Evolutionary conservation across 2,329 filamentous ascomycete genomes (phyloP).

Genomic region (Hymenoscyphus infarciens): DNA sequence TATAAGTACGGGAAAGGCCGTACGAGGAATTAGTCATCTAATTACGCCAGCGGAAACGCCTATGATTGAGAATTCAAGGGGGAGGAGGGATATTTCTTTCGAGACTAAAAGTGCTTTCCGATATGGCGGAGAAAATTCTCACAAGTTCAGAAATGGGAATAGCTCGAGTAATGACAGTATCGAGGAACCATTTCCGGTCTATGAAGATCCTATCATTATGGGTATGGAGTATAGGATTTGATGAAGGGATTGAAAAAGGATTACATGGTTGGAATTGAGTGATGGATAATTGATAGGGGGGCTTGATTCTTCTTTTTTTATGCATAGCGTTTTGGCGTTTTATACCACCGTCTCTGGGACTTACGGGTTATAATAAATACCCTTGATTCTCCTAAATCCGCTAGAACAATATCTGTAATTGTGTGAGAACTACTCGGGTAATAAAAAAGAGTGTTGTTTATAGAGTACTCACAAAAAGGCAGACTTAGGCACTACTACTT

Average conservation of each 20-base stretch:
- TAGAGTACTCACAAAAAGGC: too few species aligned
- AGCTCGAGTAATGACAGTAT: neutral
- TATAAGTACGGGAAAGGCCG: conserved; percentile 5
- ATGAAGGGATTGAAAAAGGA: neutral
- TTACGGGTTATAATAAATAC: too few species aligned
- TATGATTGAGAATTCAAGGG: neutral
- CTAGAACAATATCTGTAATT: too few species aligned
- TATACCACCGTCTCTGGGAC: neutral
- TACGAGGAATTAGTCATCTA: neutral
- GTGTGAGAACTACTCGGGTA: too few species aligned
- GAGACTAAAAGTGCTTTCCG: conserved; percentile 1
- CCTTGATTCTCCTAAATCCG: too few species aligned
- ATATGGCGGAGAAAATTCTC: neutral
- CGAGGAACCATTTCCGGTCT: conserved; percentile 3
- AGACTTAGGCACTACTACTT: too few species aligned
- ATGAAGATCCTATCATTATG: neutral
- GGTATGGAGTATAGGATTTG: neutral
- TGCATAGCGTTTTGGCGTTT: conserved; percentile 2
- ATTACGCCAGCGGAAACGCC: conserved; percentile 8
- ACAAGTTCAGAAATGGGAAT: too few species aligned
- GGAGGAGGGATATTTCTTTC: neutral
- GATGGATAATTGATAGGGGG: neutral
- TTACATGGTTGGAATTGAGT: neutral
- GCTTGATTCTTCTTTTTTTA: neutral
- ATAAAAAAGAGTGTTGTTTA: too few species aligned